These are phyloP conservation scores for Scutellaria barbata DNA, from an alignment of 257 asterid genomes.

Conservation along the genomic window DNA sequence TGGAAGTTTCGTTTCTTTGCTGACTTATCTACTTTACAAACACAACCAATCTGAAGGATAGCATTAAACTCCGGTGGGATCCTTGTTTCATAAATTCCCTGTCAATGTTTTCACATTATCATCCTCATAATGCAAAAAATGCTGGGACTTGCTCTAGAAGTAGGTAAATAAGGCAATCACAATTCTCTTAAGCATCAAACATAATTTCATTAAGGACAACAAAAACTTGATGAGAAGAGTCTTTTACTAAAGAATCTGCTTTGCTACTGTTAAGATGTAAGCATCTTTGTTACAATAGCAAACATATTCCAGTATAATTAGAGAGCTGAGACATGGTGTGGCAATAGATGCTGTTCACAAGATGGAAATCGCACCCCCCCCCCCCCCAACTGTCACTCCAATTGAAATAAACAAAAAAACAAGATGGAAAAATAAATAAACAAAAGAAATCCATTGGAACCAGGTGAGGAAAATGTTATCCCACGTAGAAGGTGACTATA, in stretches of 20 bases:
- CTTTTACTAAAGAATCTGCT: no score
- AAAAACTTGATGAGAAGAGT: no score
- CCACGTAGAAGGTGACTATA: not conserved
- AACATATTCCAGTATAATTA: not conserved
- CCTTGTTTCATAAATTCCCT: slow-evolving; percentile 97
- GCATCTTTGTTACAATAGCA: no score
- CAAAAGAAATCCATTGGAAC: not conserved
- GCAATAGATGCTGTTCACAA: not conserved
- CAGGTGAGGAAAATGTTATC: not conserved
- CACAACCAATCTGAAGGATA: slow-evolving; percentile 90
- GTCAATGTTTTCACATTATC: slow-evolving; percentile 39
- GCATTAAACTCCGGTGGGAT: slow-evolving; percentile 81
- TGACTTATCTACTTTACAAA: slow-evolving; percentile 90
- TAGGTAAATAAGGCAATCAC: slow-evolving; percentile 5
- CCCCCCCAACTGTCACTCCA: not conserved
- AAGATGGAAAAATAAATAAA: not conserved
- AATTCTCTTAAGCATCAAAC: not conserved
- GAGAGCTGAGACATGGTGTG: not conserved
- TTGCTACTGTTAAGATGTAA: no score
- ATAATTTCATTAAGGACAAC: not conserved
- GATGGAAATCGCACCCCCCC: not conserved
- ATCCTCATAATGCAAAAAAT: slow-evolving; percentile 23
- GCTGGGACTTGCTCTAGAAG: slow-evolving; percentile 19
- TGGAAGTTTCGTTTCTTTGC: slow-evolving; percentile 70
- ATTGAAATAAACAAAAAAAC: not conserved